Conservation (phyloP, 1,284 basidiomycete species). For the Tylopilus sp. region DNA sequence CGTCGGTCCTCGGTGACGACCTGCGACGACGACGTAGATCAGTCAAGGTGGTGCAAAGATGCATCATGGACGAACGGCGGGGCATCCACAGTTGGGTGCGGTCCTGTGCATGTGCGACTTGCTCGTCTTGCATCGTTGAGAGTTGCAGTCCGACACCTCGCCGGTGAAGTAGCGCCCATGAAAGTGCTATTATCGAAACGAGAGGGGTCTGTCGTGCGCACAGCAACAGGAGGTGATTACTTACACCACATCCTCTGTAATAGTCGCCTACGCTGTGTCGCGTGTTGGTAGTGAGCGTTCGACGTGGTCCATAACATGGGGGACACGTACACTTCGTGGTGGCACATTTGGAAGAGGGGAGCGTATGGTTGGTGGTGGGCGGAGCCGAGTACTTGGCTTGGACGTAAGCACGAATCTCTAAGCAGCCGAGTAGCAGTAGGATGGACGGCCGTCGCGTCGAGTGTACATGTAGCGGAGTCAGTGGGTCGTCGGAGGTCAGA, state of each 20-base stretch:
- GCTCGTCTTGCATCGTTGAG: constrained; percentile 50
- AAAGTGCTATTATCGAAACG: constrained; percentile 44
- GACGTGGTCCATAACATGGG: background rate
- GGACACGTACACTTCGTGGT: constrained; percentile 50
- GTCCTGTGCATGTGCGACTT: constrained; percentile 51
- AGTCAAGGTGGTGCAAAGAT: constrained; percentile 8
- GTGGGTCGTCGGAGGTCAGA: background rate
- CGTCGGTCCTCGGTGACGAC: constrained; percentile 32
- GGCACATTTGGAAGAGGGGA: constrained; percentile 43
- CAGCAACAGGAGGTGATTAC: constrained; percentile 16
- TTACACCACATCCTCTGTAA: constrained; percentile 57
- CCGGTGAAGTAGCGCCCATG: constrained; percentile 60
- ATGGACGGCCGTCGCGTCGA: constrained; percentile 1
- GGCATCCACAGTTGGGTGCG: constrained; percentile 47
- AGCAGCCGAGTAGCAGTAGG: background rate
- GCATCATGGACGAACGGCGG: constrained; percentile 20
- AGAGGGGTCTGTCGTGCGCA: constrained; percentile 2
- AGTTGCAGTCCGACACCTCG: constrained; percentile 48
- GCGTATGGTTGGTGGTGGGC: background rate
- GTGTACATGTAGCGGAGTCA: background rate
- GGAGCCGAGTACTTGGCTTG: background rate
- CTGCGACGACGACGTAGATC: constrained; percentile 8
- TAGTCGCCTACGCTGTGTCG: constrained; percentile 51
- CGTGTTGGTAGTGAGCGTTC: background rate
- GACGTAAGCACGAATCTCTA: background rate